Evolutionary conservation across 192 early-diverging fungal genomes (phyloP).

Genomic region (Coemansia sp.): DNA sequence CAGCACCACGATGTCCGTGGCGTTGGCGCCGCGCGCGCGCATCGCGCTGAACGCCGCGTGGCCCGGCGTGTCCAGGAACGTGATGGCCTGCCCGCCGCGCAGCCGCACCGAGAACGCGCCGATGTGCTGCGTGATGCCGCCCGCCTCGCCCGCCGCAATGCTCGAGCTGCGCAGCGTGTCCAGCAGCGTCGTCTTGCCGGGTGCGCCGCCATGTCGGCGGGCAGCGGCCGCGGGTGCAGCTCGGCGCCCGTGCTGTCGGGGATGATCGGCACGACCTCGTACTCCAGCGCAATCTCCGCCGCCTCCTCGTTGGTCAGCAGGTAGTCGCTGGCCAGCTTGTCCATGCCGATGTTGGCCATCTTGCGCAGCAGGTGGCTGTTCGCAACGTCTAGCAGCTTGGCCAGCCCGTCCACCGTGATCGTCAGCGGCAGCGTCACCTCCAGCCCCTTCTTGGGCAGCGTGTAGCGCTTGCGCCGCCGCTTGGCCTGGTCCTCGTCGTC

Average conservation of each 20-base stretch:
- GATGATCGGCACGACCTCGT: constrained; percentile 84
- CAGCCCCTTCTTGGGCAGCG: constrained; percentile 33
- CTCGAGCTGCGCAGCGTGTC: constrained; percentile 91
- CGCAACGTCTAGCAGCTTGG: constrained; percentile 74
- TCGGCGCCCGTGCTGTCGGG: constrained; percentile 51
- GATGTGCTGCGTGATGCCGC: constrained; percentile 99
- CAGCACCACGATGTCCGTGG: constrained; percentile 96
- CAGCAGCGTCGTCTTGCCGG: constrained; percentile 95
- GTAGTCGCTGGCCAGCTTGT: constrained; percentile 74
- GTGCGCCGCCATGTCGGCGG: constrained; percentile 74
- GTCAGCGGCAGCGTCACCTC: constrained; percentile 82
- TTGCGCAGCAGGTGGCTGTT: constrained; percentile 72
- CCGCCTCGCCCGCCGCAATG: constrained; percentile 90
- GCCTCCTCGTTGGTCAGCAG: constrained; percentile 86
- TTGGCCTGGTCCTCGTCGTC: neutral
- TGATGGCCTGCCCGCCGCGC: constrained; percentile 62
- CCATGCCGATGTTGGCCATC: constrained; percentile 82
- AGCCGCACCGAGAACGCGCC: constrained; percentile 84
- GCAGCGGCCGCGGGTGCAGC: constrained; percentile 58
- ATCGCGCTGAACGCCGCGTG: constrained; percentile 96
- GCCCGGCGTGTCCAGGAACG: constrained; percentile 97
- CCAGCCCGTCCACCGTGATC: constrained; percentile 82
- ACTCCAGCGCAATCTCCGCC: constrained; percentile 84
- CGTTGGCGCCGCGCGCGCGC: constrained; percentile 90
- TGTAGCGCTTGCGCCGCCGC: constrained; percentile 29